Evolutionary conservation across 1,139 yeast species (phyloP).

Genomic region (Williopsis jadinii): DNA sequence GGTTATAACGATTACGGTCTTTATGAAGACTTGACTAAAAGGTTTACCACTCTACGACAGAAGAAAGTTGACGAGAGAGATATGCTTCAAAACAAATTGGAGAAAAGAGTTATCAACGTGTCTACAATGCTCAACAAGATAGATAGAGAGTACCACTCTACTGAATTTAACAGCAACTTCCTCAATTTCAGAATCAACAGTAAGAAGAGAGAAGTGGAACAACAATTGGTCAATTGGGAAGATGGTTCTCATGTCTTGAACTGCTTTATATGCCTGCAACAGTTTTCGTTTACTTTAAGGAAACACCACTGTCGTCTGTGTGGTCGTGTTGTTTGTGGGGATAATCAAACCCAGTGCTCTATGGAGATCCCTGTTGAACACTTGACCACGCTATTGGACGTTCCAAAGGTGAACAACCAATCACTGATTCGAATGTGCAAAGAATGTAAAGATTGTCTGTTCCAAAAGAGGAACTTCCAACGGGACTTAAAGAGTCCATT

Average conservation of each 20-base stretch:
- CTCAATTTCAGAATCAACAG: slow-evolving; percentile 12
- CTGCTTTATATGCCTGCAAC: slow-evolving; percentile 59
- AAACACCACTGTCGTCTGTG: slow-evolving; percentile 89
- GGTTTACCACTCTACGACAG: slow-evolving; percentile 38
- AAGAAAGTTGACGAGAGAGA: slow-evolving; percentile 31
- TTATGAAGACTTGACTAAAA: slow-evolving; percentile 37
- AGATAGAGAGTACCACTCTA: slow-evolving; percentile 16
- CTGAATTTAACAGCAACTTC: slow-evolving; percentile 14
- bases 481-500: slow-evolving; percentile 28
- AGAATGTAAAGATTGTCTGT: slow-evolving; percentile 57
- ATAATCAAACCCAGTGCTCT: slow-evolving; percentile 55
- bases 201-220: slow-evolving; percentile 36
- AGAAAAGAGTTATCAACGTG: slow-evolving; percentile 53
- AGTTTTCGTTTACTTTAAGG: slow-evolving; percentile 53
- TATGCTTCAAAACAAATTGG: slow-evolving; percentile 50
- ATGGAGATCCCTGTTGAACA: slow-evolving; percentile 56
- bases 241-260: slow-evolving; percentile 40
- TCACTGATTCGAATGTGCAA: slow-evolving; percentile 52
- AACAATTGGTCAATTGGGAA: slow-evolving; percentile 62
- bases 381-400: slow-evolving; percentile 37
- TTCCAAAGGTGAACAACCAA: slow-evolving; percentile 19
- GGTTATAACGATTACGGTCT: slow-evolving; percentile 42
- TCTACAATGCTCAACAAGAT: slow-evolving; percentile 20
- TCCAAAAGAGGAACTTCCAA: slow-evolving; percentile 47
- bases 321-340: slow-evolving; percentile 78